Conservation (phyloP, 257 asterid species). For the Solanum gracilifrons region DNA sequence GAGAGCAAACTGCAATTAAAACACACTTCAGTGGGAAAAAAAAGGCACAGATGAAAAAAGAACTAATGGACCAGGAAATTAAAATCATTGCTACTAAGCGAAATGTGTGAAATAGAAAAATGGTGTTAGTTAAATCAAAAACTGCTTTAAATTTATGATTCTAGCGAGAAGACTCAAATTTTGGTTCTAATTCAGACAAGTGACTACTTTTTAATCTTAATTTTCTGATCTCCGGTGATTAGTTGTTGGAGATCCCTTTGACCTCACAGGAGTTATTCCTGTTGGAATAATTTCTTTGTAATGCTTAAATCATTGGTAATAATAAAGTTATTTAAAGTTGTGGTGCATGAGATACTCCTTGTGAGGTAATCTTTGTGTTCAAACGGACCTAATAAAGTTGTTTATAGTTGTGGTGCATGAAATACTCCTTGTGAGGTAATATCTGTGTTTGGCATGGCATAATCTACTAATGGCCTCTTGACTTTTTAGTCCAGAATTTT, state of each 20-base stretch:
- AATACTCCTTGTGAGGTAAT: not conserved
- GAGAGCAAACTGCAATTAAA: not conserved
- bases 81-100: not conserved
- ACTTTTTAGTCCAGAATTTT: not conserved
- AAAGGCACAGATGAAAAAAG: not conserved
- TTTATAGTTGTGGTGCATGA: not conserved
- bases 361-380: not conserved
- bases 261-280: not conserved
- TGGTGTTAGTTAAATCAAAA: not conserved
- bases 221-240: not conserved
- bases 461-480: not conserved
- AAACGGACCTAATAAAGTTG: not conserved
- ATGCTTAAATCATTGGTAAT: not conserved
- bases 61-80: not conserved
- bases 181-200: not conserved
- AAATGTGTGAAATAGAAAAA: not conserved
- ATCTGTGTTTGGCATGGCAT: not conserved
- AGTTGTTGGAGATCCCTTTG: not conserved
- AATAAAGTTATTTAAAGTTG: not conserved
- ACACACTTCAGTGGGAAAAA: not conserved
- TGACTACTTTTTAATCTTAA: not conserved
- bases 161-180: not conserved
- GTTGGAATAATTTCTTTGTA: not conserved
- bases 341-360: not conserved
- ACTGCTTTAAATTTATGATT: not conserved